Evolutionary conservation across 768 basidiomycete species (phyloP).

Genomic region (Lentinula detonsa): DNA sequence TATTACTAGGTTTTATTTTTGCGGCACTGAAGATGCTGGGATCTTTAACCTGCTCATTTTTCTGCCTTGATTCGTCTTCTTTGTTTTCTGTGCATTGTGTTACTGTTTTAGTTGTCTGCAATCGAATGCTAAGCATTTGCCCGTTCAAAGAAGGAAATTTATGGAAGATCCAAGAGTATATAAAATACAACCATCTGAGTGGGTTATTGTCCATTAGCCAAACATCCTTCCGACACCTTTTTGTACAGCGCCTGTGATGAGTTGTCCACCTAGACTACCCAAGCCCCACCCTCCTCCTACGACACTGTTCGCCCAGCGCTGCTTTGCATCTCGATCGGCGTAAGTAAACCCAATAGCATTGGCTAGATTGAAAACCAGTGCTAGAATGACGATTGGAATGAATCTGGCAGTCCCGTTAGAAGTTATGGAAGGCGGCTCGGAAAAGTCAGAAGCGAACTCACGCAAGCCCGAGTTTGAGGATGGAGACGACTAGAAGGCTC

Average conservation of each 20-base stretch:
- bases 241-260: conserved; percentile 78
- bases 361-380: conserved; percentile 83
- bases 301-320: conserved; percentile 78
- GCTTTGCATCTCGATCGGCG: conserved; percentile 86
- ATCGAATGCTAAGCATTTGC: background rate
- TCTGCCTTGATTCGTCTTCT: conserved; percentile 15
- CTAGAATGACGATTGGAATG: conserved; percentile 89
- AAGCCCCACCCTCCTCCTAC: conserved; percentile 66
- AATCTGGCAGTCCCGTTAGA: conserved; percentile 48
- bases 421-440: conserved; percentile 2
- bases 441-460: conserved; percentile 32
- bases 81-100: conserved; percentile 12
- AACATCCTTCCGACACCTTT: conserved; percentile 78
- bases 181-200: background rate
- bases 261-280: conserved; percentile 79
- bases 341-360: background rate
- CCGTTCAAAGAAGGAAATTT: background rate
- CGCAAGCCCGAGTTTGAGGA: conserved; percentile 86
- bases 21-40: background rate
- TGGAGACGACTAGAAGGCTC: conserved; percentile 78
- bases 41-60: background rate
- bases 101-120: conserved; percentile 6
- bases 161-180: conserved; percentile 8
- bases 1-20: conserved; percentile 4
- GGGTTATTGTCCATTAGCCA: conserved; percentile 24